phyloP scores from a whole-genome alignment of 1,139 yeast genomes.

The Yamadazyma blattariae region DNA sequence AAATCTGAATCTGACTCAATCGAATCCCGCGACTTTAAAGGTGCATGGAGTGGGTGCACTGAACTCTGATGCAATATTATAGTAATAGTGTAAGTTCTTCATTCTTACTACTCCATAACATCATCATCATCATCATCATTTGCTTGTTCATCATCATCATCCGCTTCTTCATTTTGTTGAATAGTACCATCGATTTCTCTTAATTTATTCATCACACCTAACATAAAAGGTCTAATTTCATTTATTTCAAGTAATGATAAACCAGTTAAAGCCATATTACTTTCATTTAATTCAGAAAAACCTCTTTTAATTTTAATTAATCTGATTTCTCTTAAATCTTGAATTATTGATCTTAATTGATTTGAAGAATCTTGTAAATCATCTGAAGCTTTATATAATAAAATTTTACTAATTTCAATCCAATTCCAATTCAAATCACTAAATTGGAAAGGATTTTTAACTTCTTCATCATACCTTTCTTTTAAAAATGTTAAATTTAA shows the following conservation, averaged over 20 bases:
- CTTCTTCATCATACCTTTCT: constrained; percentile 66
- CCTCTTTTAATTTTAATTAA: constrained; percentile 82
- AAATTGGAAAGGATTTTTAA: constrained; percentile 54
- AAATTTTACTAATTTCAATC: constrained; percentile 74
- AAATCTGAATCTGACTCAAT: too few species aligned
- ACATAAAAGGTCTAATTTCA: constrained; percentile 80
- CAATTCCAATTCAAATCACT: constrained; percentile 81
- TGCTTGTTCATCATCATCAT: constrained; percentile 4
- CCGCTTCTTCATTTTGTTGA: constrained; percentile 19
- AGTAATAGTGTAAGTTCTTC: too few species aligned
- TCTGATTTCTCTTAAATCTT: constrained; percentile 82
- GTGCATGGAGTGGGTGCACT: too few species aligned
- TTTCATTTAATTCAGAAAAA: constrained; percentile 71
- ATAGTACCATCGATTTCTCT: constrained; percentile 48
- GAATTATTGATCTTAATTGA: constrained; percentile 63
- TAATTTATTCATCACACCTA: constrained; percentile 75
- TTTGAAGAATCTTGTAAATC: constrained; percentile 70
- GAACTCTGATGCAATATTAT: too few species aligned
- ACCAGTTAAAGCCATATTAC: constrained; percentile 81
- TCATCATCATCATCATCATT: constrained; percentile 4
- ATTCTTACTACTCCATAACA: constrained; percentile 1
- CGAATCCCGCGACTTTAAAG: too few species aligned
- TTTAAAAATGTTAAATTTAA: constrained; percentile 56
- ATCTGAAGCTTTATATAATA: constrained; percentile 68
- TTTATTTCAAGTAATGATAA: constrained; percentile 81